Conservation (phyloP, 2,329 filamentous ascomycete species). For the Pochonia chlamydosporia region DNA sequence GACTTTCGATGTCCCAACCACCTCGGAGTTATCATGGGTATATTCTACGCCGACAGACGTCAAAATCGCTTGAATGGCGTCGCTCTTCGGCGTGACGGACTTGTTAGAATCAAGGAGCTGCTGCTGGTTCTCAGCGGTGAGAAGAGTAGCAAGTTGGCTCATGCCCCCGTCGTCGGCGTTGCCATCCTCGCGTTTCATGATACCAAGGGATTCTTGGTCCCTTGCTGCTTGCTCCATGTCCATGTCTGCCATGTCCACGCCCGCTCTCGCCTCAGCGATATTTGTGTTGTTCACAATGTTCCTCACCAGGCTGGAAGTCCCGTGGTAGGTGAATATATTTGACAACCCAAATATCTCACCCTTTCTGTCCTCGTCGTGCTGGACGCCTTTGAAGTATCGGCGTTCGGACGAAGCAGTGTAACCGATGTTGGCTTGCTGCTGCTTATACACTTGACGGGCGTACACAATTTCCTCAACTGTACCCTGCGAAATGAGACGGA, state of each 20-base stretch:
- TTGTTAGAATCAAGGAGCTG: conserved; percentile 27
- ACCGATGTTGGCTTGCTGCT: conserved; percentile 96
- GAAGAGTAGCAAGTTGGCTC: conserved; percentile 59
- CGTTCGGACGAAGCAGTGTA: conserved; percentile 90
- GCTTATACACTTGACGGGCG: conserved; percentile 95
- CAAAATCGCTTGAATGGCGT: conserved; percentile 85
- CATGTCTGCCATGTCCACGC: conserved; percentile 72
- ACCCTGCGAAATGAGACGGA: conserved; percentile 81
- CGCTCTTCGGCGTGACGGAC: conserved; percentile 44
- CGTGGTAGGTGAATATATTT: conserved; percentile 81
- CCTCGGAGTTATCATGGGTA: conserved; percentile 93
- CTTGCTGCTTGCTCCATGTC: conserved; percentile 59
- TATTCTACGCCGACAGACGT: conserved; percentile 86
- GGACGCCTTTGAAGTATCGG: conserved; percentile 91
- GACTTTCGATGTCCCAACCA: conserved; percentile 87
- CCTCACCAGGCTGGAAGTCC: conserved; percentile 73
- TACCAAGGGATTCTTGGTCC: conserved; percentile 40
- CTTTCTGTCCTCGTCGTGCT: conserved; percentile 73
- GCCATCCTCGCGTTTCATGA: conserved; percentile 41
- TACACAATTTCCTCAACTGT: conserved; percentile 98
- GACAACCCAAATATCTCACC: conserved; percentile 89
- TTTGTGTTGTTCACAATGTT: conserved; percentile 99
- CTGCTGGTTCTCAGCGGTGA: conserved; percentile 42
- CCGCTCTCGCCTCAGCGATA: conserved; percentile 84
- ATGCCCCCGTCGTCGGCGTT: conserved; percentile 62